phyloP scores from a whole-genome alignment of 2,329 filamentous ascomycete species.

The Acarospora socialis region DNA sequence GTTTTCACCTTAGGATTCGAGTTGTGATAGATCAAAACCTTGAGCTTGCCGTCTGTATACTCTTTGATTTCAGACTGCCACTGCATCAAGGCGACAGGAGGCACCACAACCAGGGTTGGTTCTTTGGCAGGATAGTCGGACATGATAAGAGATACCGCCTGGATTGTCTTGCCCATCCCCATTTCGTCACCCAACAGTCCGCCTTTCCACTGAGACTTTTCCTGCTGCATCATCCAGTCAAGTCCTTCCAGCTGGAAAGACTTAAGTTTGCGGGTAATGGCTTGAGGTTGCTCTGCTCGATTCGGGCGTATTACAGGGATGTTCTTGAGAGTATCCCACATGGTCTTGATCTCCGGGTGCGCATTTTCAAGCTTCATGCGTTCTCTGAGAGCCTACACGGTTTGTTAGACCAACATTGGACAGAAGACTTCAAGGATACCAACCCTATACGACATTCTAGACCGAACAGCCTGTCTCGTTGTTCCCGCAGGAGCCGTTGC shows the following conservation, averaged over 20 bases:
- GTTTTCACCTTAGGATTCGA: conserved; percentile 72
- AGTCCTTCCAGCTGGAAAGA: conserved; percentile 88
- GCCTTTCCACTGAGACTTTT: conserved; percentile 70
- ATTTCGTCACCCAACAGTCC: conserved; percentile 93
- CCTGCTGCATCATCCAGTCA: conserved; percentile 88
- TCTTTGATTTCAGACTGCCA: conserved; percentile 71
- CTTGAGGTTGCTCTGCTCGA: conserved; percentile 55
- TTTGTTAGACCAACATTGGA: conserved; percentile 24
- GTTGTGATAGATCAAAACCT: conserved; percentile 81
- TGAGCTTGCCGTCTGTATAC: conserved; percentile 77
- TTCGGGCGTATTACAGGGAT: conserved; percentile 51
- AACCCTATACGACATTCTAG: no score
- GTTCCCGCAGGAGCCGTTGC: no score
- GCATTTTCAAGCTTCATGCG: conserved; percentile 55
- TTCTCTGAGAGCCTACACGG: conserved; percentile 33
- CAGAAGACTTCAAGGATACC: no score
- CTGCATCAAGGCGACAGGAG: conserved; percentile 88
- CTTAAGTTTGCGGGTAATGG: conserved; percentile 74
- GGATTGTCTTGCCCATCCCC: conserved; percentile 97
- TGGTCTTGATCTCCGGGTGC: conserved; percentile 65
- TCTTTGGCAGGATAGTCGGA: conserved; percentile 78
- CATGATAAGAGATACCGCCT: conserved; percentile 96
- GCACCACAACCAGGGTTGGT: conserved; percentile 77
- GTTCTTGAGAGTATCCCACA: conserved; percentile 68
- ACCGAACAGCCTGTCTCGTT: no score